Percentiles rank a stretch among this genome's conserved stretches.
Conservation (phyloP, 2,329 filamentous ascomycete species). For the Aspergillus pseudoterreus region DNA sequence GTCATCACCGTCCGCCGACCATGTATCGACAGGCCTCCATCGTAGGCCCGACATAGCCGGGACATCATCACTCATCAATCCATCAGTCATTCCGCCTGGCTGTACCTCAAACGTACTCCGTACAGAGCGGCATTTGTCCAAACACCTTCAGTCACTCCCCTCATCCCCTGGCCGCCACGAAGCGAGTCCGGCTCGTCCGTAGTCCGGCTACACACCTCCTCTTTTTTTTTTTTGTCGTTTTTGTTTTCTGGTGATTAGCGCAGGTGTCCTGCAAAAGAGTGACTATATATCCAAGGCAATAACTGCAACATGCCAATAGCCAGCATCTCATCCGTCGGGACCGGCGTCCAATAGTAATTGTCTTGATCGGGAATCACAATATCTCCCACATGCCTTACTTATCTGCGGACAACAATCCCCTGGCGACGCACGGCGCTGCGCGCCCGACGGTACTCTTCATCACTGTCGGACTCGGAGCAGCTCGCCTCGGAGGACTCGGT, state of each 20-base stretch:
- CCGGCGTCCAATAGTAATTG: no score
- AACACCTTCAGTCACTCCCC: background rate
- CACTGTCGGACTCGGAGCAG: slow-evolving; percentile 57
- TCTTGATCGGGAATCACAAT: no score
- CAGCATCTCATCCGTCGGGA: background rate
- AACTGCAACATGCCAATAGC: slow-evolving; percentile 4
- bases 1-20: background rate
- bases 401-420: slow-evolving; percentile 39
- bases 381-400: slow-evolving; percentile 21
- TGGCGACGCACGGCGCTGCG: slow-evolving; percentile 33
- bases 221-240: slow-evolving; percentile 9
- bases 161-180: slow-evolving; percentile 3
- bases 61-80: background rate
- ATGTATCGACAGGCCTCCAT: background rate
- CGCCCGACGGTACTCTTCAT: slow-evolving; percentile 37
- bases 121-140: slow-evolving; percentile 5
- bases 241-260: slow-evolving; percentile 3
- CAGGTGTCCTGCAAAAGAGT: slow-evolving; percentile 12
- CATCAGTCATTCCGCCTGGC: slow-evolving; percentile 7
- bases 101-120: background rate
- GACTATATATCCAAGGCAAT: slow-evolving; percentile 14
- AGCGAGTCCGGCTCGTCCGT: slow-evolving; percentile 16
- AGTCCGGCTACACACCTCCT: background rate
- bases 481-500: slow-evolving; percentile 62
- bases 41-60: background rate